These are phyloP conservation scores for Naganishia albida DNA, from an alignment of 1,284 basidiomycete species.

Conservation along the genomic window DNA sequence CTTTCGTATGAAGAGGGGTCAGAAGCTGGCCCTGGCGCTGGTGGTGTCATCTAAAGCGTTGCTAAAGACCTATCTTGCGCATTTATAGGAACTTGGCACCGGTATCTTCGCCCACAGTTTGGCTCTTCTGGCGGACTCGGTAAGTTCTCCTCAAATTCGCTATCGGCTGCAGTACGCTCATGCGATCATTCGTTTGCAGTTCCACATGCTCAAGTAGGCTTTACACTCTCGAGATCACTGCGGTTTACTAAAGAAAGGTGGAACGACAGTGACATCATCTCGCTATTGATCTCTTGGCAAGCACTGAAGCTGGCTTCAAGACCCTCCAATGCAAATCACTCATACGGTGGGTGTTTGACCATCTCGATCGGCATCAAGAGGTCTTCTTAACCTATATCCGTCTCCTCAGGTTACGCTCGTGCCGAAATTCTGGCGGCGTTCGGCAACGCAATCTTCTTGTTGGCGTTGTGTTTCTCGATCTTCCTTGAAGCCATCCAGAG, in stretches of 20 bases:
- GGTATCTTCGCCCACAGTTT: constrained; percentile 27
- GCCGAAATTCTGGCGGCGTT: constrained; percentile 97
- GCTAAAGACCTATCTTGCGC: constrained; percentile 37
- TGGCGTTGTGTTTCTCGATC: constrained; percentile 95
- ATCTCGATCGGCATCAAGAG: constrained; percentile 37
- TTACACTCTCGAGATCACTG: constrained; percentile 2
- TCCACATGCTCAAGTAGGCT: constrained; percentile 77
- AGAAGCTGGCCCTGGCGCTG: too few relatives aligned
- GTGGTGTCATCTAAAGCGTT: too few relatives aligned
- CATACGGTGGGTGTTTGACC: constrained; percentile 29
- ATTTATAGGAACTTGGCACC: constrained; percentile 24
- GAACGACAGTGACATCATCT: constrained; percentile 79
- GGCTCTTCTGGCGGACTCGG: constrained; percentile 21
- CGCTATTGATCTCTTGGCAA: constrained; percentile 90
- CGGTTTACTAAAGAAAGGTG: neutral
- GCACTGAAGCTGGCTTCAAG: constrained; percentile 75
- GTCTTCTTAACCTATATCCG: constrained; percentile 46
- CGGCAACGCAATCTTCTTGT: constrained; percentile 93
- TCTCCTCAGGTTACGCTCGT: constrained; percentile 71
- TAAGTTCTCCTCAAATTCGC: neutral
- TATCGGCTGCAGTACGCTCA: neutral
- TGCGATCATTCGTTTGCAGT: constrained; percentile 55
- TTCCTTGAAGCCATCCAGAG: constrained; percentile 88
- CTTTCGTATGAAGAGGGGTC: neutral
- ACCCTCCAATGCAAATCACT: constrained; percentile 27